Percentiles rank a stretch among this genome's conserved stretches.
Conservation (phyloP, 805 yeast species). For the Lipomyces mesembrius region DNA sequence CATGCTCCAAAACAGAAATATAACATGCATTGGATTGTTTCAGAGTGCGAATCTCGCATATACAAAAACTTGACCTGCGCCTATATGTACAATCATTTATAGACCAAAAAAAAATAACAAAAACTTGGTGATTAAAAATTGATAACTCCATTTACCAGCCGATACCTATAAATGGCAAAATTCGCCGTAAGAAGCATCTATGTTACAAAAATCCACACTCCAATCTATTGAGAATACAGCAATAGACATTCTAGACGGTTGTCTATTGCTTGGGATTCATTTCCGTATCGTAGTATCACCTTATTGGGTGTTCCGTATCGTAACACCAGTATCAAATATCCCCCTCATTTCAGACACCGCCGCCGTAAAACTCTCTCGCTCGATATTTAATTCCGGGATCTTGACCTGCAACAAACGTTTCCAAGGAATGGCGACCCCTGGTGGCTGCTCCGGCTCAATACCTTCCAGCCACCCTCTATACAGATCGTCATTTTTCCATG, state of each 20-base stretch:
- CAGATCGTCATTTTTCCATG: conserved; percentile 28
- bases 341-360: conserved; percentile 29
- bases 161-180: neutral
- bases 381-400: conserved; percentile 16
- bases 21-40: neutral
- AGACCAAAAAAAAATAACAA: neutral
- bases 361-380: conserved; percentile 16
- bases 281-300: too few relatives aligned
- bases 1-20: neutral
- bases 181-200: neutral
- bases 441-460: conserved; percentile 21
- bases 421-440: conserved; percentile 32
- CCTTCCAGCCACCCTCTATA: conserved; percentile 35
- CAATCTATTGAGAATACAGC: neutral
- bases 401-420: conserved; percentile 26
- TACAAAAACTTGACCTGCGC: neutral
- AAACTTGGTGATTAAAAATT: neutral
- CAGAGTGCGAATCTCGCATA: neutral
- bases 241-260: neutral
- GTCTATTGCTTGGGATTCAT: neutral
- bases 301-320: neutral
- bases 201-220: neutral
- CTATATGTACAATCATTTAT: neutral
- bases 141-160: neutral
- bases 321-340: conserved; percentile 21